Evolutionary conservation across 2,329 filamentous ascomycete species (phyloP).

Genomic region (Xylariales sp.): DNA sequence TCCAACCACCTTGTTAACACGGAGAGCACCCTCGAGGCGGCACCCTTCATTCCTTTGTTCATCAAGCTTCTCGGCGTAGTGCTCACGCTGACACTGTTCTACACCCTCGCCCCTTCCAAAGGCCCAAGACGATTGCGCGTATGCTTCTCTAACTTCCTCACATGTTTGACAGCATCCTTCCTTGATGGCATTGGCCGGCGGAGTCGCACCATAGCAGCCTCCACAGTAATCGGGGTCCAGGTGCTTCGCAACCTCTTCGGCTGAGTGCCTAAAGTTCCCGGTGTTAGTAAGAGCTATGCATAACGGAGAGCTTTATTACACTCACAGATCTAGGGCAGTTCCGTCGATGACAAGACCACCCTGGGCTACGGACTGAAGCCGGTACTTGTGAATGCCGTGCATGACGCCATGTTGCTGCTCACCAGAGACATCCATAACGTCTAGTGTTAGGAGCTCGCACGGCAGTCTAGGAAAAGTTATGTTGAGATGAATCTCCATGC

Average conservation of each 20-base stretch:
- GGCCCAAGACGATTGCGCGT: constrained; percentile 84
- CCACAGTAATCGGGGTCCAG: constrained; percentile 92
- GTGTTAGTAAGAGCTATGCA: constrained; percentile 6
- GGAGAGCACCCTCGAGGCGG: constrained; percentile 84
- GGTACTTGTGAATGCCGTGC: constrained; percentile 88
- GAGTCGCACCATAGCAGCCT: constrained; percentile 79
- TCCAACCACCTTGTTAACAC: constrained; percentile 96
- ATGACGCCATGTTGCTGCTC: constrained; percentile 94
- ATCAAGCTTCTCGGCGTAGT: constrained; percentile 85
- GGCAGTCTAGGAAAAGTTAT: constrained; percentile 91
- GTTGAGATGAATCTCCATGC: constrained; percentile 99
- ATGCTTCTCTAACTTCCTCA: constrained; percentile 93
- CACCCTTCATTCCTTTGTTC: constrained; percentile 88
- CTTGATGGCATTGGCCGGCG: constrained; percentile 70
- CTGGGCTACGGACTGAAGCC: constrained; percentile 66
- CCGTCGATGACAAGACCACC: constrained; percentile 73
- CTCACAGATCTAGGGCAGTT: constrained; percentile 64
- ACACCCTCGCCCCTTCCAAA: constrained; percentile 90
- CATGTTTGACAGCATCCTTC: constrained; percentile 95
- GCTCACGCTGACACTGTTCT: constrained; percentile 92
- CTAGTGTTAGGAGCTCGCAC: constrained; percentile 91
- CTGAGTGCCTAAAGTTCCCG: constrained; percentile 49
- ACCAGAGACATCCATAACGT: constrained; percentile 98
- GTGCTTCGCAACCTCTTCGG: constrained; percentile 67
- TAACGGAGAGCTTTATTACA: constrained; percentile 10